These are phyloP conservation scores for Delitschia confertaspora DNA, from an alignment of 495 filamentous ascomycete genomes.

Conservation along the genomic window DNA sequence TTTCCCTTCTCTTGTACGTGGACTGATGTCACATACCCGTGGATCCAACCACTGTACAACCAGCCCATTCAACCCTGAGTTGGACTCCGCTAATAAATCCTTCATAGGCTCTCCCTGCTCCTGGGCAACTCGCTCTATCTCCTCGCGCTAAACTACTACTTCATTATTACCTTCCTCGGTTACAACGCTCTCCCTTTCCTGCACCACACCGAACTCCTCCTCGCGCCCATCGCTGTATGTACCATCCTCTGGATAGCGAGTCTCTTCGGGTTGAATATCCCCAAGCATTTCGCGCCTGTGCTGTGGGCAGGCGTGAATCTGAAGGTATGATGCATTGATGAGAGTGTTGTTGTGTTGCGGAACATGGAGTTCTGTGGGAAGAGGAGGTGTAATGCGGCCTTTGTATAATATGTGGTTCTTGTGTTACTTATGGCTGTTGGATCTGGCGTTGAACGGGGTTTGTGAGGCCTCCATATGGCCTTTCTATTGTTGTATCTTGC, in stretches of 20 bases:
- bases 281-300: slow-evolving; percentile 44
- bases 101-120: slow-evolving; percentile 52
- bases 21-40: too few species aligned
- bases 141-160: slow-evolving; percentile 60
- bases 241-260: slow-evolving; percentile 56
- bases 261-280: slow-evolving; percentile 49
- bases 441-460: too few species aligned
- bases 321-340: slow-evolving; percentile 35
- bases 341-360: background rate
- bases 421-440: slow-evolving; percentile 2
- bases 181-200: slow-evolving; percentile 69
- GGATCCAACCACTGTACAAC: too few species aligned
- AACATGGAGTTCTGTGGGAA: background rate
- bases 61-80: background rate
- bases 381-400: background rate
- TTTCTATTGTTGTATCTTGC: too few species aligned
- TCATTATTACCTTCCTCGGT: slow-evolving; percentile 63
- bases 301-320: slow-evolving; percentile 38
- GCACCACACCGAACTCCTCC: slow-evolving; percentile 62
- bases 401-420: slow-evolving; percentile 4
- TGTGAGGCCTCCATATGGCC: too few species aligned
- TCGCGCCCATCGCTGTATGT: slow-evolving; percentile 53
- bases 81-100: background rate
- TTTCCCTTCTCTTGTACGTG: background rate
- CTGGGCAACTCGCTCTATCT: slow-evolving; percentile 65